Evolutionary conservation across 2,329 filamentous ascomycete species (phyloP).

Genomic region (Fusarium citri): DNA sequence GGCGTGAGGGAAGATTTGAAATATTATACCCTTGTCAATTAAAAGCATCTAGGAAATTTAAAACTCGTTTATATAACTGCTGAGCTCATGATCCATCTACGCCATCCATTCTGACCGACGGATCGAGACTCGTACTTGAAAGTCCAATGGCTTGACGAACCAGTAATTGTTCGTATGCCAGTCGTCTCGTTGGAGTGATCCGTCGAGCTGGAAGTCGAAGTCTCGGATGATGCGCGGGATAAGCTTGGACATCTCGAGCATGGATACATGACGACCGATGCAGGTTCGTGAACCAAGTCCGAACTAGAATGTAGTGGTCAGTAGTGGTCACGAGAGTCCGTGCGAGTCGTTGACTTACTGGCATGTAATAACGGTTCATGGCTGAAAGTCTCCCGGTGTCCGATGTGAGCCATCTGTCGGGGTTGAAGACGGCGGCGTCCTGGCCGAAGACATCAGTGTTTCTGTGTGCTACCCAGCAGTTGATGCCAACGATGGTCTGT

Average conservation of each 20-base stretch:
- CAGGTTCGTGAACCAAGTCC: constrained; percentile 41
- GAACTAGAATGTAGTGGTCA: constrained; percentile 27
- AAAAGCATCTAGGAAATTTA: not conserved
- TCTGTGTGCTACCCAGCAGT: constrained; percentile 42
- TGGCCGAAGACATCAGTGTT: constrained; percentile 32
- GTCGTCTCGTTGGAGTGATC: not conserved
- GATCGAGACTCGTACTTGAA: not conserved
- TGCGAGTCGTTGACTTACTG: not conserved
- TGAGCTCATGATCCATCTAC: accelerated
- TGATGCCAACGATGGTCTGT: constrained; percentile 39
- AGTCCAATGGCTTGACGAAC: constrained; percentile 37
- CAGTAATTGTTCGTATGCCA: constrained; percentile 34
- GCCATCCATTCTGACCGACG: not conserved
- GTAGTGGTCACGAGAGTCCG: accelerated
- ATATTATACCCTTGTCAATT: not conserved
- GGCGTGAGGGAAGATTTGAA: too few species aligned
- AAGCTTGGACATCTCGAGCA: constrained; percentile 44
- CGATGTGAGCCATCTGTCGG: constrained; percentile 28
- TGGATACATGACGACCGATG: constrained; percentile 41
- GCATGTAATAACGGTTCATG: constrained; percentile 43
- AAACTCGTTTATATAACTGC: not conserved
- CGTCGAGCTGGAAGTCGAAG: constrained; percentile 36
- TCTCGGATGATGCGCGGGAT: constrained; percentile 37
- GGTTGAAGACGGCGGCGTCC: constrained; percentile 32
- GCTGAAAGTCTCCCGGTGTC: constrained; percentile 8